Percentiles rank a stretch among this genome's conserved stretches.
phyloP scores from a whole-genome alignment of 306 rosid species.

The Sicyos edulis region DNA sequence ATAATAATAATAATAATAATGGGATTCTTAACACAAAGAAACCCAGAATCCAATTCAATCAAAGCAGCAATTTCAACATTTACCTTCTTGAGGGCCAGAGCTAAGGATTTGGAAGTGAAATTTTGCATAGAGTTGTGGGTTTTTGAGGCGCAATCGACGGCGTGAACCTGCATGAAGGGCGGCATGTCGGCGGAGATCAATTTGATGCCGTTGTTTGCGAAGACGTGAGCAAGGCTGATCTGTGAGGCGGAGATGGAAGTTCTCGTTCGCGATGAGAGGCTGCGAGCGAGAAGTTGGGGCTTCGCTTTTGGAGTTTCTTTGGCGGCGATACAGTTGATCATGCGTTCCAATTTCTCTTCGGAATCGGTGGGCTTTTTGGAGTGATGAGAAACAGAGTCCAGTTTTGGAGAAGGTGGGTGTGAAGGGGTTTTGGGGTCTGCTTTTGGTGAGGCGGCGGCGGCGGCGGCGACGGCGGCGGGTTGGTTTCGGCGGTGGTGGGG shows the following conservation, averaged over 20 bases:
- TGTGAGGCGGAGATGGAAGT: constrained; percentile 48
- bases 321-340: constrained; percentile 13
- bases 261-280: constrained; percentile 32
- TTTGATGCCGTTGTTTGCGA: constrained; percentile 69
- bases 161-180: constrained; percentile 98
- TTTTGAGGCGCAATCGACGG: constrained; percentile 80
- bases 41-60: not conserved
- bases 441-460: constrained; percentile 22
- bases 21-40: not conserved
- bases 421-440: constrained; percentile 41
- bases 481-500: constrained; percentile 30
- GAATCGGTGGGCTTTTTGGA: constrained; percentile 11
- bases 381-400: not conserved
- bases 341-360: constrained; percentile 1
- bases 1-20: too few relatives aligned
- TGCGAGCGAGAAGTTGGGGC: constrained; percentile 16
- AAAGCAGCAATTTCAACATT: not conserved
- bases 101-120: constrained; percentile 87
- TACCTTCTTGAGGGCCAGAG: constrained; percentile 79
- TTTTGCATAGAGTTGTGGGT: constrained; percentile 67
- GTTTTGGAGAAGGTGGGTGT: not conserved
- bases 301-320: not conserved
- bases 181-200: constrained; percentile 87
- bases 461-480: constrained; percentile 22
- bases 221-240: constrained; percentile 49